These are phyloP conservation scores for Fraxinus paxiana DNA, from an alignment of 305 asterid genomes.

Conservation along the genomic window DNA sequence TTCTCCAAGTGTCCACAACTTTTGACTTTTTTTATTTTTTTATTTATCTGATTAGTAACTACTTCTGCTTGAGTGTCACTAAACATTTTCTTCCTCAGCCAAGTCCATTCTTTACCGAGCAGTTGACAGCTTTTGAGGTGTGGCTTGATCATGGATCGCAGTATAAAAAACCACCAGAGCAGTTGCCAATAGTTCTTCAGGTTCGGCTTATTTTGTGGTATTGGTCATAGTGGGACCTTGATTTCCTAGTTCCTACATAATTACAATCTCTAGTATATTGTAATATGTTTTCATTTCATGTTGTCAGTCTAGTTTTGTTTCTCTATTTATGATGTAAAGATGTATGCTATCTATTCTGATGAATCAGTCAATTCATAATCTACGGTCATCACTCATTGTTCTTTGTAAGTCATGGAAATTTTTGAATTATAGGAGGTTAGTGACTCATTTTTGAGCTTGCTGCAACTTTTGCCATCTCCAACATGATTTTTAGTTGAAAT, in stretches of 20 bases:
- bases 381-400: background rate
- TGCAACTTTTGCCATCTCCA: background rate
- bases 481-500: background rate
- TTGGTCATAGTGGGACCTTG: background rate
- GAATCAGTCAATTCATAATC: background rate
- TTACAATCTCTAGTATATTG: slow-evolving; percentile 1
- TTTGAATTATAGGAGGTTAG: background rate
- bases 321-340: background rate
- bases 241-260: background rate
- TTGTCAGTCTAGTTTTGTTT: background rate
- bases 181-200: slow-evolving; percentile 99
- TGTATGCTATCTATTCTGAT: background rate
- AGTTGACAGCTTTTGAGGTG: slow-evolving; percentile 97
- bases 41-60: slow-evolving; percentile 13
- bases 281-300: slow-evolving; percentile 6
- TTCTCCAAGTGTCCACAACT: background rate
- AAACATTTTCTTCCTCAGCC: slow-evolving; percentile 51
- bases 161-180: slow-evolving; percentile 93
- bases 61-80: slow-evolving; percentile 24
- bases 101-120: slow-evolving; percentile 95
- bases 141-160: slow-evolving; percentile 99
- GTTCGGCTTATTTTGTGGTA: slow-evolving; percentile 36
- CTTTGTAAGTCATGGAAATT: background rate
- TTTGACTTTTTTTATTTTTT: background rate
- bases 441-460: background rate